These are phyloP conservation scores for Talaromyces sp. DNA, from an alignment of 2,329 filamentous ascomycete genomes.

Conservation along the genomic window DNA sequence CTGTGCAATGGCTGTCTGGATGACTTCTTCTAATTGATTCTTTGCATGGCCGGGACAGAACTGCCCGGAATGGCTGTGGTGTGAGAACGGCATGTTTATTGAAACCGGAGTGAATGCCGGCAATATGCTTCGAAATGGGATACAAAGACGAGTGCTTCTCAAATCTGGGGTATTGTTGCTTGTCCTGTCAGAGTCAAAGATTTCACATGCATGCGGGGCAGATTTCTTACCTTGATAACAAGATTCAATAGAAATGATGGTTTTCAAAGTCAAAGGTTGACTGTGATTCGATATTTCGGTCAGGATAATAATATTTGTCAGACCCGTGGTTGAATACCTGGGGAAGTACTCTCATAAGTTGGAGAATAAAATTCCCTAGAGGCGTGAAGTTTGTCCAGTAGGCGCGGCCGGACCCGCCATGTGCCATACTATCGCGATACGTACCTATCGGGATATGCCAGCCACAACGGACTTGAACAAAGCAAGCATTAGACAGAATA, in stretches of 20 bases:
- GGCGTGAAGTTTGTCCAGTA: not conserved
- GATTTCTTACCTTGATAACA: not conserved
- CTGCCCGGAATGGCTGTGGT: constrained; percentile 96
- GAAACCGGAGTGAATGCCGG: not conserved
- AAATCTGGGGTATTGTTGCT: not conserved
- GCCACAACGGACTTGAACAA: not conserved
- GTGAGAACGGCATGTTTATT: constrained; percentile 80
- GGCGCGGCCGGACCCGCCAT: constrained; percentile 11
- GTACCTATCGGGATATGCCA: not conserved
- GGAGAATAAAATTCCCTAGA: not conserved
- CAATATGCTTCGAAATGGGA: not conserved
- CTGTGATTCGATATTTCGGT: not conserved
- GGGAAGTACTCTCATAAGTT: not conserved
- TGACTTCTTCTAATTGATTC: constrained; percentile 77
- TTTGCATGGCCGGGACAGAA: constrained; percentile 91
- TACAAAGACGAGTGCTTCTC: not conserved
- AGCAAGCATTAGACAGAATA: not conserved
- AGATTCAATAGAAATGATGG: not conserved
- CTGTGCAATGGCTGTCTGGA: constrained; percentile 71
- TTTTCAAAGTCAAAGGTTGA: not conserved
- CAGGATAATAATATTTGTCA: not conserved
- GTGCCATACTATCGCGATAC: not conserved
- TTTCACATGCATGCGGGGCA: constrained; percentile 4
- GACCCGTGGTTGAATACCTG: not conserved
- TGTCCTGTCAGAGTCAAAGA: not conserved